A percentile compares a stretch with the other conserved stretches of the same genome.
These are phyloP conservation scores for Kappamyces sp. DNA, from an alignment of 192 early-diverging fungal species.

Conservation along the genomic window DNA sequence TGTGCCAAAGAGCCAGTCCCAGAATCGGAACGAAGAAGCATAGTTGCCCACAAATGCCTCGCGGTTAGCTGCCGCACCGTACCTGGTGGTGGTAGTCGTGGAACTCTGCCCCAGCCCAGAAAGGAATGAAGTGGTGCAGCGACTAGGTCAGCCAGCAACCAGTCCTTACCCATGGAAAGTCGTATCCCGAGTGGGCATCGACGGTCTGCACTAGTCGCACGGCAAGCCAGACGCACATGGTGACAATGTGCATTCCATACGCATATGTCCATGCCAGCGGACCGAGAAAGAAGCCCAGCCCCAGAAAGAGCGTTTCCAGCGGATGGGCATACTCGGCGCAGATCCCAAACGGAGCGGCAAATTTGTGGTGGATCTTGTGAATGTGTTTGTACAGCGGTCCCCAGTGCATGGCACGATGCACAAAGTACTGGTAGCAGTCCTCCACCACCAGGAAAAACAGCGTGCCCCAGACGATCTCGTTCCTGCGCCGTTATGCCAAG, in stretches of 20 bases:
- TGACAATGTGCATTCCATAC: conserved; percentile 69
- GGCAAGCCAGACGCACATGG: conserved; percentile 80
- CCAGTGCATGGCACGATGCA: conserved; percentile 84
- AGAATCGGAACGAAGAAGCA: conserved; percentile 80
- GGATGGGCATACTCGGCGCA: conserved; percentile 89
- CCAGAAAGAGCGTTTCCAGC: conserved; percentile 76
- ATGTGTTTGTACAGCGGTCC: conserved; percentile 81
- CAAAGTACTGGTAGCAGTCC: conserved; percentile 89
- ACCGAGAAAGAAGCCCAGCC: conserved; percentile 76
- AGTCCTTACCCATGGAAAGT: conserved; percentile 73
- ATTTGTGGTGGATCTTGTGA: conserved; percentile 94
- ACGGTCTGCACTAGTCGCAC: conserved; percentile 76
- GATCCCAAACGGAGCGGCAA: conserved; percentile 81
- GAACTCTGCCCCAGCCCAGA: conserved; percentile 89
- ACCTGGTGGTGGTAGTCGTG: conserved; percentile 91
- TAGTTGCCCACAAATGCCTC: conserved; percentile 39
- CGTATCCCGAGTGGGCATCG: conserved; percentile 90
- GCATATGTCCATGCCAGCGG: conserved; percentile 62
- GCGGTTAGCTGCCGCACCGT: conserved; percentile 61
- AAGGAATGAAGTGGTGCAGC: conserved; percentile 73
- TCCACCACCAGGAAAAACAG: conserved; percentile 77
- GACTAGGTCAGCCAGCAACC: conserved; percentile 27
- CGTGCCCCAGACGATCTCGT: conserved; percentile 59
- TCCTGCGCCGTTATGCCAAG: conserved; percentile 19
- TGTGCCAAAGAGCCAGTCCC: conserved; percentile 60